Conservation (phyloP, 306 rosid species). For the Betula pendula region DNA sequence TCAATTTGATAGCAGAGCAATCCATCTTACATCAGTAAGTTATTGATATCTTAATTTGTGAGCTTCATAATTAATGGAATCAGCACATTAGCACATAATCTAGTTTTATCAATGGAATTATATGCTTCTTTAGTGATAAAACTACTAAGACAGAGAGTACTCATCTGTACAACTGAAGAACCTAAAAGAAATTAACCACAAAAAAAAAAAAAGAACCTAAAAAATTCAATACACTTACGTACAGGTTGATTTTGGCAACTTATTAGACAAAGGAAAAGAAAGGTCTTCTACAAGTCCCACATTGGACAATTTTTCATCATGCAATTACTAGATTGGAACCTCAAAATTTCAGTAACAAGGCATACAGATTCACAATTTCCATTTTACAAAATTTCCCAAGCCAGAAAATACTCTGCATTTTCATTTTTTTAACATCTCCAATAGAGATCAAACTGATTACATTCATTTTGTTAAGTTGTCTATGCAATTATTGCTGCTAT, state of each 20-base stretch:
- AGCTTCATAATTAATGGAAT: neutral
- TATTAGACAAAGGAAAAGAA: neutral
- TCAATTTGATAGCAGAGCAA: neutral
- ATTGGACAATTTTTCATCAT: neutral
- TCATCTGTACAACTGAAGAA: neutral
- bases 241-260: neutral
- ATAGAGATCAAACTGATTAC: too few species aligned
- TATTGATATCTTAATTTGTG: neutral
- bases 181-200: too few species aligned
- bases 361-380: too few species aligned
- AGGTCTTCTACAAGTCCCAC: neutral
- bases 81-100: neutral
- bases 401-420: neutral
- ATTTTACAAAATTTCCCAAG: neutral
- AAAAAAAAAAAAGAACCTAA: too few species aligned
- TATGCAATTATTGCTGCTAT: constrained; percentile 47
- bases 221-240: neutral
- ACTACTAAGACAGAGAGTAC: neutral
- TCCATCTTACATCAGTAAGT: neutral
- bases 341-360: too few species aligned
- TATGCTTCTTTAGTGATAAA: neutral
- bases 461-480: too few species aligned
- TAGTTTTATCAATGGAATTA: neutral
- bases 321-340: neutral
- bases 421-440: neutral